Evolutionary conservation across 2,329 filamentous ascomycete genomes (phyloP).

Genomic region (Epichloe gansuensis): DNA sequence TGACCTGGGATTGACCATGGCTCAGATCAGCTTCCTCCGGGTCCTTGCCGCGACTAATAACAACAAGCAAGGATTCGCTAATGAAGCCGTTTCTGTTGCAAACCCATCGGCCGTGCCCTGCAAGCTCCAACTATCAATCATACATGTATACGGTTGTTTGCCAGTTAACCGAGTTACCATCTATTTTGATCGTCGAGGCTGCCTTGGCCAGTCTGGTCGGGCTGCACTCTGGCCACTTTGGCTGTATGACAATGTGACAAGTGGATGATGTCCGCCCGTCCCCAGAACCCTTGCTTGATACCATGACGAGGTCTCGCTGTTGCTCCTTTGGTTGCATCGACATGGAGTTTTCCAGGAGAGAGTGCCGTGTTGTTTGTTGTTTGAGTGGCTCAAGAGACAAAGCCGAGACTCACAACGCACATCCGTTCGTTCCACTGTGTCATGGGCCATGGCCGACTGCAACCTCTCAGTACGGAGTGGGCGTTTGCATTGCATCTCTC

Average conservation of each 20-base stretch:
- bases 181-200: no score
- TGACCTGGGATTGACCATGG: background rate
- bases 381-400: background rate
- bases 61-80: background rate
- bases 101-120: background rate
- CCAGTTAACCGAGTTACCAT: no score
- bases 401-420: background rate
- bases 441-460: no score
- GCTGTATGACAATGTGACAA: background rate
- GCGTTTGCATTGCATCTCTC: no score
- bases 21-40: background rate
- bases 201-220: no score
- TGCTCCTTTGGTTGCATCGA: background rate
- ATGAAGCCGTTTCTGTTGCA: no score
- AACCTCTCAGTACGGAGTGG: no score
- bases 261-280: background rate
- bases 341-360: background rate
- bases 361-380: background rate
- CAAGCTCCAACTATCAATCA: background rate
- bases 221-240: background rate
- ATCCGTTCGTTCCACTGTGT: background rate
- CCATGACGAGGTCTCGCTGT: background rate
- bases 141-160: no score
- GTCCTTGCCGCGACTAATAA: background rate
- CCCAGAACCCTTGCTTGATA: background rate